Base-by-base conservation (phyloP, 305 asterid species). In the Plantago coronopus region DNA sequence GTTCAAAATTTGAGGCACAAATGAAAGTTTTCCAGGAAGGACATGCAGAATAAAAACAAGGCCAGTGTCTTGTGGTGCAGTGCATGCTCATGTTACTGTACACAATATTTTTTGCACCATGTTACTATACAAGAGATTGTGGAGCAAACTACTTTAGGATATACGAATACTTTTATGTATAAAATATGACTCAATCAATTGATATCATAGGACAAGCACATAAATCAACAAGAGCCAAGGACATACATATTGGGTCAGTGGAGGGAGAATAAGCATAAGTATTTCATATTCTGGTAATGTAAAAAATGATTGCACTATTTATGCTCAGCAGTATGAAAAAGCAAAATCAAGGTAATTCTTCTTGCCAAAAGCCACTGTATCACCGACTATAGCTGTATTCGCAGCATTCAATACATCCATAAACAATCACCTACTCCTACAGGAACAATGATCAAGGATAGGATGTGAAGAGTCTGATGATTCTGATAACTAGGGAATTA, bases 331-430 rank as follows among this genome's bases (percentile, higher is more conserved):
- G n/a, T n/a, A n/a, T n/a, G n/a, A n/a, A n/a, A n/a, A n/a, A n/a
- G n/a, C n/a, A n/a, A n/a, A n/a, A n/a, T n/a, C n/a, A 15, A 5
- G 3, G 19, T 12, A 45, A 61, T 31, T 7, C 38, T 31, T 31
- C 38, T 7, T 27, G 31, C 5, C 40, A 44, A 12, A 54, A 55
- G 49, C 65, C 61, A 56, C 57, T 43, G 43, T 25, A 50, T 43
- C 4, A n/a, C 56, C 34, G 17, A 11, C n/a, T 47, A 43, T 40
- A 25, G 44, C 54, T 19, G 51, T 23, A 7, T 31, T 7, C 9
- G 7, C 9, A 31, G 38, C 38, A 31, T 1, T 31, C 7, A 31
- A 31, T 9, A 31, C 4, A n/a, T 27, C 57, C 18, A 50, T 46
- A 17, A 46, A 17, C 51, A 45, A 9, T 16, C 0, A 15, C 29